Base-by-base conservation (phyloP, 148 eudicot genomes). In the Diospyros kaki region DNA sequence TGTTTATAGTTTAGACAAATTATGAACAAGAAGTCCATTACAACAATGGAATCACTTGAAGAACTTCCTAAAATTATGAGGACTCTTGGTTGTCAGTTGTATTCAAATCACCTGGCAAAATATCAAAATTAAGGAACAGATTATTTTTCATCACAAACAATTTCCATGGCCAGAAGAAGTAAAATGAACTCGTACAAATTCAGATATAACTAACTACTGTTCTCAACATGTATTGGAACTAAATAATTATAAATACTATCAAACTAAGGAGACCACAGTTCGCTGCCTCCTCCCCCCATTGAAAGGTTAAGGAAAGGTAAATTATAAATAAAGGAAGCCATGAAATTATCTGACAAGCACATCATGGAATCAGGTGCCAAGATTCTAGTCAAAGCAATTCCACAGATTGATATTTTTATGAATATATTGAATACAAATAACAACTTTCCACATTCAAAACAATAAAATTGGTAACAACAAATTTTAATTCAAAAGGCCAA, bases 201-300 rank as follows among this genome's bases (percentile, higher is more conserved):
- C 14, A n/a, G 64, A 53, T 39, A 38, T 43, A 12, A 9, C 13
- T 6, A 14, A 13, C 28, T 64, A 17, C 68, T 4, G 50, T 64
- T 15, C 72, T 69, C 48, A 61, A 60, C 76, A 38, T 61, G 38
- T 13, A 38, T 18, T 59, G 59, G 66, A 72, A 72, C 66, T 43
- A 58, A 42, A 45, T 28, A 59, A 60, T 11, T 46, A 69, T 69
- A 39, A 41, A 54, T 43, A 54, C 39, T 28, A 69, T 9, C 72
- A 69, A 12, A 69, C 11, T 38, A 69, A 38, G 72, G 28, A 39
- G 6, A 51, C n/a, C 42, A 51, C 18, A 5, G 44, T 61, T 68
- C 56, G 15, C 50, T n/a, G 51, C 9, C 38, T 61, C 52, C 60
- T 48, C 4, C 45, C 15, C 11, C 28, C 50, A 52, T 52, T 64